A percentile compares a stretch with the other conserved stretches of the same genome.
Evolutionary conservation across 371 early-diverging fungal genomes (phyloP).

Genomic region (Chytridium lagenaria): DNA sequence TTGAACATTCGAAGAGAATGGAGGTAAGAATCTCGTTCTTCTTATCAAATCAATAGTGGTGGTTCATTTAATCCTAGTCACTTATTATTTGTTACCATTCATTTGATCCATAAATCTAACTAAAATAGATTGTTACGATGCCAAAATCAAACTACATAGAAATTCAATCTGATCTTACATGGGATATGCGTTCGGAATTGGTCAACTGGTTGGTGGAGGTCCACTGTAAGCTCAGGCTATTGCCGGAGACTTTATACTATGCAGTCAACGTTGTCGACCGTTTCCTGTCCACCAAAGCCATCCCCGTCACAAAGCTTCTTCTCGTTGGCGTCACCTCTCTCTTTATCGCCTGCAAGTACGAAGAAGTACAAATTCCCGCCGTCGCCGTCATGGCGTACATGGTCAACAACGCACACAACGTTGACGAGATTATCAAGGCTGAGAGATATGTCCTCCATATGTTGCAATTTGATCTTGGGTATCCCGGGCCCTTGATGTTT

Average conservation of each 20-base stretch:
- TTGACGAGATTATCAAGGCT: conserved; percentile 79
- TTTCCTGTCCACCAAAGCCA: conserved; percentile 56
- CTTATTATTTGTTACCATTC: too few species aligned
- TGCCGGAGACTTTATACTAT: conserved; percentile 74
- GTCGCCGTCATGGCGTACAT: conserved; percentile 73
- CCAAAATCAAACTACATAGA: conserved; percentile 53
- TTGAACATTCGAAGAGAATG: conserved; percentile 67
- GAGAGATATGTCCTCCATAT: conserved; percentile 84
- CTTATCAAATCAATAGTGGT: too few species aligned
- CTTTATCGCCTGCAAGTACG: conserved; percentile 66
- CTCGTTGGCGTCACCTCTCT: conserved; percentile 62
- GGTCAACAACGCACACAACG: conserved; percentile 73
- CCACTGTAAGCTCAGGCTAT: conserved; percentile 64
- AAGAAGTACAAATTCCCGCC: conserved; percentile 53
- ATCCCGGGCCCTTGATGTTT: conserved; percentile 85
- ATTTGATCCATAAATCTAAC: too few species aligned
- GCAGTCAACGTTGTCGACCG: conserved; percentile 73
- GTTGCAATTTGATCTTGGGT: conserved; percentile 77
- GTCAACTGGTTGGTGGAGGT: conserved; percentile 72
- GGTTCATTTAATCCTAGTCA: too few species aligned
- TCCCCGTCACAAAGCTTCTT: conserved; percentile 58
- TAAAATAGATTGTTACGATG: conserved; percentile 28
- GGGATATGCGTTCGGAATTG: conserved; percentile 66
- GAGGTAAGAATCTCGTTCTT: conserved; percentile 64
- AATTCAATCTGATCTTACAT: conserved; percentile 62